Base-by-base conservation (phyloP, 2,329 filamentous ascomycete genomes). In the Aureobasidium zeae region DNA sequence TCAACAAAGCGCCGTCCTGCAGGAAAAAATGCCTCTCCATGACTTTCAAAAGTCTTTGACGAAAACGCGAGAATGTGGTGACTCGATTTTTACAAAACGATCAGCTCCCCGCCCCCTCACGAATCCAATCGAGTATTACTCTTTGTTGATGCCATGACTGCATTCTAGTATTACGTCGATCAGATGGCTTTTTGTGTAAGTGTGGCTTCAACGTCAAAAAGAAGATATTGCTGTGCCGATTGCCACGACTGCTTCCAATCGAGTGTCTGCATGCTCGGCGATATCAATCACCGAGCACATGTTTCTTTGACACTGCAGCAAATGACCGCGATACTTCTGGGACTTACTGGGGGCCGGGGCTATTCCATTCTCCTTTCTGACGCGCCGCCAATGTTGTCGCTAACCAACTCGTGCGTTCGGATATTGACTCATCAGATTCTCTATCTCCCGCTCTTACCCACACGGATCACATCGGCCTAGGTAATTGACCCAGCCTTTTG, bases 201-300 rank as follows among this genome's bases (percentile, higher is more conserved):
- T 28, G 39, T 34, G 39, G 39, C 39, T 43, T 43, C 19, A 15
- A 25, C 19, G 39, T 43, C 30, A 29, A 43, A n/a, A n/a, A 43
- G 39, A 43, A 33, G 29, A 43, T 20, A 34, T 20, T 34, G 16
- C 16, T 28, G 29, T 30, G 39, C 38, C 38, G 19, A 25, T 24
- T 24, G 10, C 12, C 21, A n/a, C 12, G 21, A 21, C 20, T 21
- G 30, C 39, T n/a, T n/a, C 30, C 39, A 43, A 43, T 34, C 15
- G 30, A 43, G 8, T n/a, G n/a, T 34, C 30, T 43, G 39, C 30
- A 33, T 43, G 29, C 30, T 28, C 28, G 11, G 34, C 29, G 34
- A 20, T 24, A 26, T 43, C 15, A 12, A 43, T 21, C 26, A 17
- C 17, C n/a, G 16, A 28, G 17, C 39, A 30, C 39, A 43, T 33